Evolutionary conservation across 169 alveolate genomes (phyloP).

Genomic region (Plasmodium coatneyi): DNA sequence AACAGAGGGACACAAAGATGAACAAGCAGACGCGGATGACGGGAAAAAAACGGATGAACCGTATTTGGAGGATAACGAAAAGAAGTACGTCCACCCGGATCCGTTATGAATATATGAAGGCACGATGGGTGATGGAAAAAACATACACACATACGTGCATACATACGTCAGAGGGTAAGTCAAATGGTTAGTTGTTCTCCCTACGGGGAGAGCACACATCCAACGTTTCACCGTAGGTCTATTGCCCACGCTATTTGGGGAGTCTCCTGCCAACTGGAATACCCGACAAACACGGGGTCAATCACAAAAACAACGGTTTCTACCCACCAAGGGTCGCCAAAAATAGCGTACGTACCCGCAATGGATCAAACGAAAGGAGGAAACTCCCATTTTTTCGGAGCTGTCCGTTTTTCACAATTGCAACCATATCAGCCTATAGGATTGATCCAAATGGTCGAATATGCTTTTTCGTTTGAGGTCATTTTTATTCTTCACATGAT

Average conservation of each 20-base stretch:
- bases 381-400: neutral
- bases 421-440: neutral
- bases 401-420: neutral
- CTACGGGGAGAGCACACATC: neutral
- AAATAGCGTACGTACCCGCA: neutral
- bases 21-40: neutral
- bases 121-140: no score
- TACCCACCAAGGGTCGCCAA: neutral
- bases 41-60: neutral
- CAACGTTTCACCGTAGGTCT: neutral
- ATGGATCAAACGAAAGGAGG: neutral
- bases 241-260: neutral
- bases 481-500: neutral
- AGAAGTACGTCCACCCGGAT: neutral
- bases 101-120: neutral
- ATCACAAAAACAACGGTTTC: neutral
- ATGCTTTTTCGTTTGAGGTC: neutral
- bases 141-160: neutral
- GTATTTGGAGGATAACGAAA: neutral
- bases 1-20: neutral
- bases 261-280: neutral
- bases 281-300: neutral
- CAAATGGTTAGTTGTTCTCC: neutral
- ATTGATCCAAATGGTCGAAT: neutral
- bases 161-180: neutral